Percentiles rank a stretch among this genome's conserved stretches.
phyloP scores from a whole-genome alignment of 805 yeast species.

The Yarrowia porcina region DNA sequence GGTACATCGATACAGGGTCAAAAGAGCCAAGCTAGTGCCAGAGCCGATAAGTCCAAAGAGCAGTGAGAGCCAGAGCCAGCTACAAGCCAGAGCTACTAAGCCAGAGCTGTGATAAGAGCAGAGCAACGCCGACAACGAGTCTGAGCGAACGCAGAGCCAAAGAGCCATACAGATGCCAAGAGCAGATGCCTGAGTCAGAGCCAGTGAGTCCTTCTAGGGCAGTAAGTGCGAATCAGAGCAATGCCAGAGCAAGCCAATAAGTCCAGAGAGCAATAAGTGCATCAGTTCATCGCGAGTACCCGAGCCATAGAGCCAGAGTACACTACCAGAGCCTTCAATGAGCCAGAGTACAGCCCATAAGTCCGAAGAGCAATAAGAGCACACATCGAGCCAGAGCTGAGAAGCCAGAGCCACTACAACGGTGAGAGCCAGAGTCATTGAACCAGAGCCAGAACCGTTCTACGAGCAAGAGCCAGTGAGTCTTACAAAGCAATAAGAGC shows the following conservation, averaged over 20 bases:
- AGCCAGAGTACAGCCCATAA: neutral
- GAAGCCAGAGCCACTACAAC: neutral
- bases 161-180: neutral
- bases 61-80: neutral
- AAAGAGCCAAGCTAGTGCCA: neutral
- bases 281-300: neutral
- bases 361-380: neutral
- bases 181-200: neutral
- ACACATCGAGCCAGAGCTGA: neutral
- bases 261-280: neutral
- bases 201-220: neutral
- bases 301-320: neutral
- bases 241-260: neutral
- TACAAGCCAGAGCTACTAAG: too few relatives aligned
- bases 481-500: neutral
- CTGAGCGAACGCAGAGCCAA: neutral
- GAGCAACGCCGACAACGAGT: too few relatives aligned
- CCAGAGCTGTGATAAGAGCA: too few relatives aligned
- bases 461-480: neutral
- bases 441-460: neutral
- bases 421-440: neutral
- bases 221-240: neutral
- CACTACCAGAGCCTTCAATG: neutral
- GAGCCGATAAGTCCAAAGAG: neutral
- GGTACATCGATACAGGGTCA: neutral